These are phyloP conservation scores for Phaeoacremonium minimum DNA, from an alignment of 2,329 filamentous ascomycete species.

Conservation along the genomic window DNA sequence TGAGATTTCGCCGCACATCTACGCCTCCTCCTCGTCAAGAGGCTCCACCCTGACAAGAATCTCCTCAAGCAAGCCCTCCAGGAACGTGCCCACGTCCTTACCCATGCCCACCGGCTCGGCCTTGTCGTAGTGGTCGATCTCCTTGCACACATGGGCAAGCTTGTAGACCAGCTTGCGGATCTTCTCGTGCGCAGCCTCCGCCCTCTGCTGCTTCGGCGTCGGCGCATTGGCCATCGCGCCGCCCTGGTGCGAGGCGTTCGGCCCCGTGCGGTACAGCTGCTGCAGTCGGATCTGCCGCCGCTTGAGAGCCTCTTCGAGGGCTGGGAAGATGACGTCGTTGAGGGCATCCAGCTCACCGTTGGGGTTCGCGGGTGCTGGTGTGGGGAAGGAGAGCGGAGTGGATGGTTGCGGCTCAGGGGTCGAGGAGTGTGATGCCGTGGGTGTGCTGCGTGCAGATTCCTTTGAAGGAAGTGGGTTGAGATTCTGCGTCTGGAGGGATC, in stretches of 20 bases:
- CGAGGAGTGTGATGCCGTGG: slow-evolving; percentile 6
- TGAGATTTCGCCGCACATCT: too few species aligned
- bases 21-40: slow-evolving; percentile 67
- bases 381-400: slow-evolving; percentile 44
- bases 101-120: slow-evolving; percentile 90
- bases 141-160: slow-evolving; percentile 75
- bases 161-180: slow-evolving; percentile 78
- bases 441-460: slow-evolving; percentile 4
- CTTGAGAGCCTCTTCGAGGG: slow-evolving; percentile 84
- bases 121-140: slow-evolving; percentile 86
- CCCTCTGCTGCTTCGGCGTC: slow-evolving; percentile 63
- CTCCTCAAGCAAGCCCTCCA: slow-evolving; percentile 92
- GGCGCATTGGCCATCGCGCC: slow-evolving; percentile 35
- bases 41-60: slow-evolving; percentile 89
- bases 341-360: slow-evolving; percentile 78
- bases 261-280: slow-evolving; percentile 34
- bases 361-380: slow-evolving; percentile 50
- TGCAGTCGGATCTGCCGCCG: slow-evolving; percentile 64
- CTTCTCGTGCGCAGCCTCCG: slow-evolving; percentile 73
- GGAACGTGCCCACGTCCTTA: slow-evolving; percentile 78
- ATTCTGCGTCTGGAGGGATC: slow-evolving; percentile 9
- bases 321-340: slow-evolving; percentile 87
- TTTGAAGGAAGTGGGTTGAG: slow-evolving; percentile 8
- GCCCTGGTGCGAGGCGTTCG: slow-evolving; percentile 41
- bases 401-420: slow-evolving; percentile 10